Percentiles rank a stretch among this genome's conserved stretches.
Conservation (phyloP, 768 basidiomycete genomes). For the Kwoniella bestiolae region DNA sequence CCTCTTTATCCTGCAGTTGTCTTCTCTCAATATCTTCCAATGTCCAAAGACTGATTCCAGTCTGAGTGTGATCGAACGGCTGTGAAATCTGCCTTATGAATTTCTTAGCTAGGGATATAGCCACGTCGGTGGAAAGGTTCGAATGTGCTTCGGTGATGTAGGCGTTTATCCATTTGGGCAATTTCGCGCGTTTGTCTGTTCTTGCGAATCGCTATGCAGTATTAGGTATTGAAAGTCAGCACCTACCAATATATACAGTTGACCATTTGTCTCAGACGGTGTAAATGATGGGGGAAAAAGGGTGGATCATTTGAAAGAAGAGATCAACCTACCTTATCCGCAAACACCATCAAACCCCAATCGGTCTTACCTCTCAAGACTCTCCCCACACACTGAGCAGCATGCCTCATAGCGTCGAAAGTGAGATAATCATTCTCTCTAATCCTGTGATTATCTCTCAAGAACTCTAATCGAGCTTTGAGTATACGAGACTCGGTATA, state of each 20-base stretch:
- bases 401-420: constrained; percentile 99
- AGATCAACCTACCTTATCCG: constrained; percentile 89
- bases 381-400: constrained; percentile 97
- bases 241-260: too few relatives aligned
- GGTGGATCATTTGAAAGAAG: too few relatives aligned
- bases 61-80: constrained; percentile 93
- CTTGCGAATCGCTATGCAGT: constrained; percentile 56
- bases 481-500: constrained; percentile 98
- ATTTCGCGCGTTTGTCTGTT: constrained; percentile 71
- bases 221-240: too few relatives aligned
- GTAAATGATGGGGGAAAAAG: too few relatives aligned
- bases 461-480: constrained; percentile 94
- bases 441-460: constrained; percentile 97
- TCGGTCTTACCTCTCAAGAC: constrained; percentile 98
- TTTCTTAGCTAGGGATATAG: constrained; percentile 85
- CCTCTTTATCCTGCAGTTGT: constrained; percentile 77
- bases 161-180: constrained; percentile 98
- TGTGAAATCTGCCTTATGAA: constrained; percentile 99
- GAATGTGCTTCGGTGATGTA: constrained; percentile 98
- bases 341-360: constrained; percentile 99
- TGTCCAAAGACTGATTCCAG: constrained; percentile 92
- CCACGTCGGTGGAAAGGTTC: constrained; percentile 98
- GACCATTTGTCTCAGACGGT: too few relatives aligned
- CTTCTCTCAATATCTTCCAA: constrained; percentile 86
- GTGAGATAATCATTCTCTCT: constrained; percentile 98